These are phyloP conservation scores for Medicago lupulina DNA, from an alignment of 306 rosid genomes.

Conservation along the genomic window DNA sequence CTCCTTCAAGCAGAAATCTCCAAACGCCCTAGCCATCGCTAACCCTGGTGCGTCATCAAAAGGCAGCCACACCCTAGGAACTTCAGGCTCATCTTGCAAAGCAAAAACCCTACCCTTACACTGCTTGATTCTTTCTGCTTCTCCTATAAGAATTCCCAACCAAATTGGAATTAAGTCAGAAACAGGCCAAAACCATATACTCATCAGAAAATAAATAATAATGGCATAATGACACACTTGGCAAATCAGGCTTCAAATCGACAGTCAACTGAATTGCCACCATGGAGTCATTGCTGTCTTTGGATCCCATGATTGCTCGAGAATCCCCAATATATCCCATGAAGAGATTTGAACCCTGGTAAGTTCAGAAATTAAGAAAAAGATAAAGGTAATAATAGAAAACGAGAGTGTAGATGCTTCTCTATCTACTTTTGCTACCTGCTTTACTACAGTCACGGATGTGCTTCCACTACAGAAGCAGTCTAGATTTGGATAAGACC, in stretches of 20 bases:
- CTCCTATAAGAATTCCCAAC: slow-evolving; percentile 60
- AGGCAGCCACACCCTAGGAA: slow-evolving; percentile 95
- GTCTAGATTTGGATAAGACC: slow-evolving; percentile 92
- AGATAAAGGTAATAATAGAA: slow-evolving; percentile 8
- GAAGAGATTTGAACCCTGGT: slow-evolving; percentile 87
- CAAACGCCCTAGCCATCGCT: slow-evolving; percentile 99
- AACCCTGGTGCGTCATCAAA: slow-evolving; percentile 99
- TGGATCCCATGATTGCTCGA: slow-evolving; percentile 94
- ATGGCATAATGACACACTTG: slow-evolving; percentile 61
- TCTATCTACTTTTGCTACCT: slow-evolving; percentile 55
- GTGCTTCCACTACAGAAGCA: slow-evolving; percentile 99
- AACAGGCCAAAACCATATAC: slow-evolving; percentile 32
- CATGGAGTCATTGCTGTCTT: slow-evolving; percentile 71
- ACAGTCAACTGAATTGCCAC: slow-evolving; percentile 88
- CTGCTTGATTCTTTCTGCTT: slow-evolving; percentile 94
- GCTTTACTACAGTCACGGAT: slow-evolving; percentile 88
- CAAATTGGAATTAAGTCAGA: slow-evolving; percentile 24
- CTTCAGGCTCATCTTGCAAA: slow-evolving; percentile 98
- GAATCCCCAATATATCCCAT: slow-evolving; percentile 96
- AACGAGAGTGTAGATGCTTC: slow-evolving; percentile 10
- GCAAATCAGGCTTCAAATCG: slow-evolving; percentile 98
- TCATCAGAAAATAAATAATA: slow-evolving; percentile 25
- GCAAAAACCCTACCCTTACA: slow-evolving; percentile 98
- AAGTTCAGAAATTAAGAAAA: slow-evolving; percentile 47
- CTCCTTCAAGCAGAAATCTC: slow-evolving; percentile 97